Percentiles rank a stretch among this genome's conserved stretches.
Evolutionary conservation across 352 stramenopile species (phyloP).

Genomic region (Pythium phragmitis): DNA sequence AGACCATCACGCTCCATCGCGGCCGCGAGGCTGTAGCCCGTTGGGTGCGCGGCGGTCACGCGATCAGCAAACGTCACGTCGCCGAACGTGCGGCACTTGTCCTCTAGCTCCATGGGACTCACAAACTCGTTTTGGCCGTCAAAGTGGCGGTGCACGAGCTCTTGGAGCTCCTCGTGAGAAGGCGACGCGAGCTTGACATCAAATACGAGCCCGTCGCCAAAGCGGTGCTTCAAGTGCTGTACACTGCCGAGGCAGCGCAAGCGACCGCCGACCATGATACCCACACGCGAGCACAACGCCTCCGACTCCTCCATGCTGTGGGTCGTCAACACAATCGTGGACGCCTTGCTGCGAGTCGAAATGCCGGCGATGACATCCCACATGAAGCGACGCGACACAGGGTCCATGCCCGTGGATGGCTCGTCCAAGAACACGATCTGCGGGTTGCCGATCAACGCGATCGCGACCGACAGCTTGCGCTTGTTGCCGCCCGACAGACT

Average conservation of each 20-base stretch:
- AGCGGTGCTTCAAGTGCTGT: constrained; percentile 95
- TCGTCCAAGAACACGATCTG: constrained; percentile 93
- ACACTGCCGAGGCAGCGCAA: constrained; percentile 81
- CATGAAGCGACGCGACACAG: constrained; percentile 92
- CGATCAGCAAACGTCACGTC: constrained; percentile 29
- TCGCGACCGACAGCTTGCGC: constrained; percentile 90
- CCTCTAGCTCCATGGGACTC: constrained; percentile 44
- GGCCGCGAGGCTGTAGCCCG: constrained; percentile 56
- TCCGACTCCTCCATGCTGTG: constrained; percentile 98
- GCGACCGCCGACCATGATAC: constrained; percentile 89
- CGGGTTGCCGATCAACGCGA: constrained; percentile 92
- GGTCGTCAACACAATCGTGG: constrained; percentile 92
- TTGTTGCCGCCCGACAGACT: constrained; percentile 91
- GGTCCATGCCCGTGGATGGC: constrained; percentile 91
- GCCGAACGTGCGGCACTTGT: constrained; percentile 48
- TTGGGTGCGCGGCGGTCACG: constrained; percentile 51
- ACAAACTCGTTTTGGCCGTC: constrained; percentile 23
- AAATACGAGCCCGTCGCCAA: constrained; percentile 94
- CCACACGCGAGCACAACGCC: constrained; percentile 92
- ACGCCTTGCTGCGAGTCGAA: constrained; percentile 61
- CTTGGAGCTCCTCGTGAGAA: constrained; percentile 31
- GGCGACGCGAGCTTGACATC: constrained; percentile 54
- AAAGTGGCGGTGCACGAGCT: constrained; percentile 28
- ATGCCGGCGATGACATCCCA: constrained; percentile 93
- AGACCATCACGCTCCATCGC: constrained; percentile 53